These are phyloP conservation scores for Talaromyces ruber DNA, from an alignment of 495 filamentous ascomycete species.

Conservation along the genomic window DNA sequence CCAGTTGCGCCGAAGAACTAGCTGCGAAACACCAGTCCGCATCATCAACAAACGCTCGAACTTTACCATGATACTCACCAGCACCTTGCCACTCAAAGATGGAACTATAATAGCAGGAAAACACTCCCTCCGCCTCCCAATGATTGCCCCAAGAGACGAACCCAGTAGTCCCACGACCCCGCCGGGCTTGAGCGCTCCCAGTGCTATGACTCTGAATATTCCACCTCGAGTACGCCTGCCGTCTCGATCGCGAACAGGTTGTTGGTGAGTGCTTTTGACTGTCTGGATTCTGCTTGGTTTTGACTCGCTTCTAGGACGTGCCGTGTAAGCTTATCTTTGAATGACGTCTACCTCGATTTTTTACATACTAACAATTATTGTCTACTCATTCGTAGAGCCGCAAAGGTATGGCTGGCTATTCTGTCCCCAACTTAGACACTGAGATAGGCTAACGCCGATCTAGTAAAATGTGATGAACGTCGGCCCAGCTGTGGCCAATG, in stretches of 20 bases:
- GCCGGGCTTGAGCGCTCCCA: not conserved
- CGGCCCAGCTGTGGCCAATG: conserved; percentile 50
- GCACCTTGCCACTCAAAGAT: conserved; percentile 27
- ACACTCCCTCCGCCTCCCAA: conserved; percentile 29
- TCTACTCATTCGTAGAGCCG: conserved; percentile 29
- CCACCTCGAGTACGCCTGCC: conserved; percentile 41
- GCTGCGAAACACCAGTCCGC: not conserved
- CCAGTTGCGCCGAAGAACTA: not conserved
- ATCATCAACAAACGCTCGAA: not conserved
- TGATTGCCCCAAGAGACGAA: conserved; percentile 43
- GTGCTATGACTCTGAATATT: conserved; percentile 16
- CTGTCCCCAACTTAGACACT: not conserved
- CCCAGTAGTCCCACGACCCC: conserved; percentile 7
- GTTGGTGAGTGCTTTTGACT: conserved; percentile 33
- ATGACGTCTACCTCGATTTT: not conserved
- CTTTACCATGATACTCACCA: conserved; percentile 24
- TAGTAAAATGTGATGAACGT: conserved; percentile 46
- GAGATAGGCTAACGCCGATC: conserved; percentile 7
- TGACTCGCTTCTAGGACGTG: conserved; percentile 32
- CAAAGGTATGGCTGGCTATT: conserved; percentile 34
- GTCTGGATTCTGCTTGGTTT: conserved; percentile 8
- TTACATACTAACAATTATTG: not conserved
- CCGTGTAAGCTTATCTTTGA: conserved; percentile 28
- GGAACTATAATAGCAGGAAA: conserved; percentile 26
- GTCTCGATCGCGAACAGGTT: conserved; percentile 43